Conservation (phyloP, 495 filamentous ascomycete species). For the Immersiella caudata region DNA sequence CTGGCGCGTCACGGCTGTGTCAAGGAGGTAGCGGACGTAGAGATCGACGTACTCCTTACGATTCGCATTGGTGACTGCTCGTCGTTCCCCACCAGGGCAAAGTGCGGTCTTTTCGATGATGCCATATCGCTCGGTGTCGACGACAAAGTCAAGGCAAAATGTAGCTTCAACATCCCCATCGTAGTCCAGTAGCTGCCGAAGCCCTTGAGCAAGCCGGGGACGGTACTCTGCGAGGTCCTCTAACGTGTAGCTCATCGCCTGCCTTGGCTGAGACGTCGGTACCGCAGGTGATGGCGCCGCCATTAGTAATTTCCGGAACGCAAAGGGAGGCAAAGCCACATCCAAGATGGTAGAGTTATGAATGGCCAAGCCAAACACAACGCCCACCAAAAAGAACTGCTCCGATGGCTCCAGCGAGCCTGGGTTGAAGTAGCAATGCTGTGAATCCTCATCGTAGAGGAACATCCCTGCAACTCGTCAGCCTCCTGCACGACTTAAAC, state of each 20-base stretch:
- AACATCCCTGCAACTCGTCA: constrained; percentile 67
- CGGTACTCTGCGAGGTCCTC: constrained; percentile 86
- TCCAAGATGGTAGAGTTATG: constrained; percentile 97
- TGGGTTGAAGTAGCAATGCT: constrained; percentile 94
- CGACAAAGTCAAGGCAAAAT: constrained; percentile 84
- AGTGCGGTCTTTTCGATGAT: constrained; percentile 66
- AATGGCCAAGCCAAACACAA: constrained; percentile 86
- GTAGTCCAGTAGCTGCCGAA: constrained; percentile 76
- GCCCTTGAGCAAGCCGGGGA: constrained; percentile 73
- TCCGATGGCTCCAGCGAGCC: constrained; percentile 90
- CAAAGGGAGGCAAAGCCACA: constrained; percentile 87
- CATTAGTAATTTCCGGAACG: constrained; percentile 84
- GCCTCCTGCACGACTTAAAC: not conserved
- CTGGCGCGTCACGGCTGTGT: constrained; percentile 76
- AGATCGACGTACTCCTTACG: constrained; percentile 86
- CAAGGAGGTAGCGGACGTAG: constrained; percentile 80
- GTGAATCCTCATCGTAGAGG: constrained; percentile 91
- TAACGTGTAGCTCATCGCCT: constrained; percentile 70
- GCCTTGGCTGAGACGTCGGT: constrained; percentile 59
- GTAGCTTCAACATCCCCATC: constrained; percentile 82
- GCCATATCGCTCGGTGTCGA: constrained; percentile 78
- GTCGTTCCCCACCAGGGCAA: constrained; percentile 71
- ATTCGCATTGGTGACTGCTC: constrained; percentile 82
- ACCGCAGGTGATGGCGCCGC: constrained; percentile 61
- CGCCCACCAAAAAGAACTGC: constrained; percentile 90